Evolutionary conservation across 805 yeast genomes (phyloP), one percentile per base, ranked within the genome.

Genomic region (Wickerhamiella kurtzmanii): DNA sequence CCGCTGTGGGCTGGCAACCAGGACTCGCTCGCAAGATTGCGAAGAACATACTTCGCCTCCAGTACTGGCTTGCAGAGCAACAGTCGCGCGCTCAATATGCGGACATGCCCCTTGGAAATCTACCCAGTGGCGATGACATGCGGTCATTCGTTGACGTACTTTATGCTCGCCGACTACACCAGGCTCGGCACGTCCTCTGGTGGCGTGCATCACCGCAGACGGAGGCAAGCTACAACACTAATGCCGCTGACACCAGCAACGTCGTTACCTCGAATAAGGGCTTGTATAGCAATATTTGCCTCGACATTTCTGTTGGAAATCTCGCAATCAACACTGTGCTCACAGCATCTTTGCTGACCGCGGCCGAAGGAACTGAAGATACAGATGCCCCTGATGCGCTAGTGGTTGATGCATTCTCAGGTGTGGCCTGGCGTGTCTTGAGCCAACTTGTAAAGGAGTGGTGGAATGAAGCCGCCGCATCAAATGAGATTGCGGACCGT

Each of bases 391-490:
- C 55, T 13, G 55, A 57, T 3, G 65, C 68, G 2, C 75, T 88
- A 54, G 82, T 89, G 13, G 84, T 80, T 54, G 94, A 89, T 61
- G 75, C 94, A 0, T 88, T 89, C 56, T 80, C 88, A 9, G 72
- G 79, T 0, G 76, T 82, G 0, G 83, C 96, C 2, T 68, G 92
- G 51, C 62, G 70, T 8, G 81, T 81, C 1, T 68, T 92, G 47
- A 74, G 94, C 58, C 62, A 72, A 5, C 67, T 92, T 73, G 82
- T 92, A 11, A 85, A 82, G 56, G 77, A 72, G 28, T 86, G 96
- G 96, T 89, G 96, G 95, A 94, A 86, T 57, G 82, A 79, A 57
- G 96, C 96, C 0, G 64, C 83, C 47, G 67, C 69, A 18, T 76
- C 76, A 47, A 75, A 81, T 54, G 54, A 68, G 6, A 77, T 80